Conservation (phyloP, 805 yeast species). For the Tetrapisispora fleetii region DNA sequence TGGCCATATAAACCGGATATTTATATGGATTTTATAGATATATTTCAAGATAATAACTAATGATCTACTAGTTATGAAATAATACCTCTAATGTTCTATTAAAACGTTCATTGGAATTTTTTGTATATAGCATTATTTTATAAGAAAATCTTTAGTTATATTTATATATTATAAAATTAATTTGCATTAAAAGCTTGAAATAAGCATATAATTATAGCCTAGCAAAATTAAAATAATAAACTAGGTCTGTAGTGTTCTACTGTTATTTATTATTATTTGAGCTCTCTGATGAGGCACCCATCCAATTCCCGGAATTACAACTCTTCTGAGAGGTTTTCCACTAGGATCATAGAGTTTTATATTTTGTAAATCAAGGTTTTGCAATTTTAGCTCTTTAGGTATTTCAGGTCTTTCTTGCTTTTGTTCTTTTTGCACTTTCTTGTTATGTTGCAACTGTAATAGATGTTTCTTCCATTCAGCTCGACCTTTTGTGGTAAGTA, state of each 20-base stretch:
- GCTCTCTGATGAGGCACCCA: constrained; percentile 2
- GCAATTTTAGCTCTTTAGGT: neutral
- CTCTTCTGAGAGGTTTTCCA: constrained; percentile 3
- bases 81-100: neutral
- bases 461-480: constrained; percentile 2
- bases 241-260: neutral
- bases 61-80: neutral
- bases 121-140: neutral
- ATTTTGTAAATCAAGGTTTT: neutral
- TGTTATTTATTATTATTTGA: neutral
- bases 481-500: constrained; percentile 1
- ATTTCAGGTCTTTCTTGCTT: neutral
- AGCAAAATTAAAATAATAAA: too few species aligned
- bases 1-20: constrained; percentile 86
- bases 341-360: neutral
- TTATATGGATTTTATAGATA: constrained; percentile 35
- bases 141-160: neutral
- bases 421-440: neutral
- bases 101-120: neutral
- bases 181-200: too few species aligned
- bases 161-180: neutral
- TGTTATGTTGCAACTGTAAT: neutral
- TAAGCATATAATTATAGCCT: too few species aligned
- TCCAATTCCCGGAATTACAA: constrained; percentile 1
- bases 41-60: constrained; percentile 2